Evolutionary conservation across 805 yeast genomes (phyloP).

Genomic region (Candida mattraensis): DNA sequence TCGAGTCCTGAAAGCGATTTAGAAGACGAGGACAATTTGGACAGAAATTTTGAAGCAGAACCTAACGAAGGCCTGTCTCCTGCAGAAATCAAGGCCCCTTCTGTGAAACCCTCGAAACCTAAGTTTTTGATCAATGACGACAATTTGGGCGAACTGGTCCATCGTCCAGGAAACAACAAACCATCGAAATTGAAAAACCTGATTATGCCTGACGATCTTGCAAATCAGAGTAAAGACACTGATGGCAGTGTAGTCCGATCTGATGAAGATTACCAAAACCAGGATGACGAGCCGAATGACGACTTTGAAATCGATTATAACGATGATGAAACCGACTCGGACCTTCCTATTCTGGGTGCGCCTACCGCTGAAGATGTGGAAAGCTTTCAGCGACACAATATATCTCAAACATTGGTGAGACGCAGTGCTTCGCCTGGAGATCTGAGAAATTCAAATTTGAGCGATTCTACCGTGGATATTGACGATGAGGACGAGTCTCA

Average conservation of each 20-base stretch:
- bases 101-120: background rate
- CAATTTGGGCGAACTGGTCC: conserved; percentile 1
- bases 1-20: conserved; percentile 20
- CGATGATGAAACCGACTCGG: conserved; percentile 17
- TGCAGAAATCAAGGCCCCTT: conserved; percentile 1
- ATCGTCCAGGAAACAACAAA: conserved; percentile 14
- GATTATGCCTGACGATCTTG: conserved; percentile 10
- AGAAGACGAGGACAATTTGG: conserved; percentile 24
- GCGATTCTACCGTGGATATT: conserved; percentile 45
- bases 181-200: conserved; percentile 21
- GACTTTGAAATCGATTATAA: conserved; percentile 36
- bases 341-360: background rate
- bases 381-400: background rate
- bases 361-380: conserved; percentile 5
- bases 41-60: conserved; percentile 11
- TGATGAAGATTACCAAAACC: conserved; percentile 13
- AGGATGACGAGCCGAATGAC: conserved; percentile 13
- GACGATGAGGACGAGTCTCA: conserved; percentile 53
- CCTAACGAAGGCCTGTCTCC: conserved; percentile 1
- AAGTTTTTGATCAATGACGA: conserved; percentile 9
- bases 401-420: background rate
- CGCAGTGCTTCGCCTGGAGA: background rate
- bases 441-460: conserved; percentile 3
- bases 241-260: conserved; percentile 7
- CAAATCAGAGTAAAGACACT: too few relatives aligned